Evolutionary conservation across 2,329 filamentous ascomycete genomes (phyloP), one percentile per base, ranked within the genome.

Genomic region (Fusarium sterilihyphosum): DNA sequence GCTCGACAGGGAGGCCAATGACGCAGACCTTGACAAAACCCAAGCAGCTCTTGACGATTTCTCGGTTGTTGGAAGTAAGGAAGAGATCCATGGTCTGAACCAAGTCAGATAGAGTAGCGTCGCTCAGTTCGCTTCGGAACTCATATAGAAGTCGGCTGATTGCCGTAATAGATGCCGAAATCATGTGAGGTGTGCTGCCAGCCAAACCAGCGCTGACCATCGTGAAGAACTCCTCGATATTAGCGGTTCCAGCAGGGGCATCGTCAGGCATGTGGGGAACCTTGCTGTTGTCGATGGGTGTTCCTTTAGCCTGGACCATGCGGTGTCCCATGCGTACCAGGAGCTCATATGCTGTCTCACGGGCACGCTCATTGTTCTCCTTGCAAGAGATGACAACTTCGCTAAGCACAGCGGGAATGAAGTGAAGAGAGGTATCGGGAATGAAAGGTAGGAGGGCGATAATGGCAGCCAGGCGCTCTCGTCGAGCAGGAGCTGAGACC

Each of bases 141-240:
- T 98, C 93, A 83, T 95, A 98, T 37, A 99, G 89, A 33, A 98
- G 91, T n/a, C 96, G 91, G 20, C 95, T 96, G 43, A 99, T 89
- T 20, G 96, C 96, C 2, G 95, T 98, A 81, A 99, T 95, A n/a
- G 94, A 95, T 1, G 96, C 96, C 12, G 94, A 97, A 72, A 98
- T 95, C 95, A 98, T 98, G 85, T 98, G 96, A 38, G 96, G 95
- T 17, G 95, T 96, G 78, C 92, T 93, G 65, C 95, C 96, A 5
- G 96, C 96, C 61, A 99, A 89, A 84, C 96, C 96, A 56, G 96
- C 96, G 75, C 94, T 97, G 37, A 98, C 93, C 96, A 99, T 99
- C 63, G 96, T 98, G 85, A 98, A 94, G 84, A 95, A 98, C 83
- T 98, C 96, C 79, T 98, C 96, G 43, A 99, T 89, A 47, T 89